A percentile compares a stretch with the other conserved stretches of the same genome.
phyloP scores from a whole-genome alignment of 805 yeast species.

The Pichia scutulata region DNA sequence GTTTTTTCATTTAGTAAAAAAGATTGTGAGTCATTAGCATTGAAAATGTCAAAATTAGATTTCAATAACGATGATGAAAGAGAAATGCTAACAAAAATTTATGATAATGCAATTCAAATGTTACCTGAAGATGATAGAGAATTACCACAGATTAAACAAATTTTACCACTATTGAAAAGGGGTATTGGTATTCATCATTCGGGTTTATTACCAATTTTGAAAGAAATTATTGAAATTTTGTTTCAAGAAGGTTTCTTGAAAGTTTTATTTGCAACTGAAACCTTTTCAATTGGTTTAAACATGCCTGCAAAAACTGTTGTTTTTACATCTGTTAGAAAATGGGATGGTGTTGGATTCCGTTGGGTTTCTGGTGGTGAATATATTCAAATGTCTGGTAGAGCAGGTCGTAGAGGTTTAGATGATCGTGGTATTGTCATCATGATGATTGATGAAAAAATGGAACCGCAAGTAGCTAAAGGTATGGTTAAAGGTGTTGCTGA shows the following conservation, averaged over 20 bases:
- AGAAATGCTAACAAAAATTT: slow-evolving; percentile 82
- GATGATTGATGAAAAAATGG: slow-evolving; percentile 99
- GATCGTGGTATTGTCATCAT: slow-evolving; percentile 98
- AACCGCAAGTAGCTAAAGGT: slow-evolving; percentile 97
- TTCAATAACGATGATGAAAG: slow-evolving; percentile 93
- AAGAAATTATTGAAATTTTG: slow-evolving; percentile 90
- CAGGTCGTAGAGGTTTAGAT: slow-evolving; percentile 99
- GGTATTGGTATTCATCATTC: slow-evolving; percentile 98
- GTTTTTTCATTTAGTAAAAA: slow-evolving; percentile 97
- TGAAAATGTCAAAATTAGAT: slow-evolving; percentile 92
- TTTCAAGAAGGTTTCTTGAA: slow-evolving; percentile 95
- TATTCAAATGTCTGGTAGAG: slow-evolving; percentile 99
- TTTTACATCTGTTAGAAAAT: slow-evolving; percentile 92
- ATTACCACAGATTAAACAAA: slow-evolving; percentile 89
- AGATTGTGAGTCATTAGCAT: slow-evolving; percentile 90
- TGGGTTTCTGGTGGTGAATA: slow-evolving; percentile 99
- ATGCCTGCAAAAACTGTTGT: slow-evolving; percentile 99
- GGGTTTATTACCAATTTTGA: slow-evolving; percentile 83
- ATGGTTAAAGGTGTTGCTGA: slow-evolving; percentile 99
- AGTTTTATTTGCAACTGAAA: slow-evolving; percentile 95
- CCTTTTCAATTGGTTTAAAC: slow-evolving; percentile 95
- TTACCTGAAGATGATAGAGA: slow-evolving; percentile 88
- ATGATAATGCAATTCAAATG: slow-evolving; percentile 79
- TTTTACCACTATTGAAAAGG: slow-evolving; percentile 79
- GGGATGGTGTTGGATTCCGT: slow-evolving; percentile 97